These are phyloP conservation scores for Xylaria bambusicola DNA, from an alignment of 495 filamentous ascomycete species.

Conservation along the genomic window DNA sequence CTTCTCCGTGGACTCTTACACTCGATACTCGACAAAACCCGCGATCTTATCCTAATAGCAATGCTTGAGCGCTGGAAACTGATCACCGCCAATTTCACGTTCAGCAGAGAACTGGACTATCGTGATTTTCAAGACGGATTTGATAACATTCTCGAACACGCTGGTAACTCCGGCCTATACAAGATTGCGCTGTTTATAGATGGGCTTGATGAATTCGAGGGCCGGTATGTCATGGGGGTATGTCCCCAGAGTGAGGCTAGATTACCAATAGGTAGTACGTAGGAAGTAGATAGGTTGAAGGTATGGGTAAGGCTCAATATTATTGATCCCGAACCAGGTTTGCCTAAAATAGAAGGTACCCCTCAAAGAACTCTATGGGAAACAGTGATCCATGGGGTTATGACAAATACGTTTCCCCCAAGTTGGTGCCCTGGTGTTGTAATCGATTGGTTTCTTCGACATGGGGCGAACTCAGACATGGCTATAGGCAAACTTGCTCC, in stretches of 20 bases:
- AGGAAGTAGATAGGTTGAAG: too few species aligned
- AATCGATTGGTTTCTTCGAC: background rate
- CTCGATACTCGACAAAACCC: constrained; percentile 13
- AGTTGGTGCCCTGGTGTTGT: background rate
- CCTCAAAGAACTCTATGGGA: background rate
- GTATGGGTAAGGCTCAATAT: too few species aligned
- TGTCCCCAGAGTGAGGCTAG: too few species aligned
- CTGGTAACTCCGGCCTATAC: background rate
- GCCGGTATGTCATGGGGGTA: constrained; percentile 20
- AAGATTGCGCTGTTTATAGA: constrained; percentile 46
- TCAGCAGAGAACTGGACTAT: background rate
- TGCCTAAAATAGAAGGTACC: too few species aligned
- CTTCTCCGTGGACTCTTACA: constrained; percentile 18
- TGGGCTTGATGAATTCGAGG: constrained; percentile 48
- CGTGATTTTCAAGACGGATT: constrained; percentile 2
- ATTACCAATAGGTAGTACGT: too few species aligned
- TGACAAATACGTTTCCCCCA: background rate
- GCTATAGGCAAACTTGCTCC: background rate
- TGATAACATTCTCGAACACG: background rate
- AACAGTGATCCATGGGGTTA: background rate
- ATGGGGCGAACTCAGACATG: constrained; percentile 3
- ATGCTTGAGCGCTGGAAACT: constrained; percentile 3
- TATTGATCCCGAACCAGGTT: too few species aligned
- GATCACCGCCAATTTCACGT: background rate
- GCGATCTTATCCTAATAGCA: constrained; percentile 13